Evolutionary conservation across 148 eudicot genomes (phyloP).

Genomic region (Camellia japonica): DNA sequence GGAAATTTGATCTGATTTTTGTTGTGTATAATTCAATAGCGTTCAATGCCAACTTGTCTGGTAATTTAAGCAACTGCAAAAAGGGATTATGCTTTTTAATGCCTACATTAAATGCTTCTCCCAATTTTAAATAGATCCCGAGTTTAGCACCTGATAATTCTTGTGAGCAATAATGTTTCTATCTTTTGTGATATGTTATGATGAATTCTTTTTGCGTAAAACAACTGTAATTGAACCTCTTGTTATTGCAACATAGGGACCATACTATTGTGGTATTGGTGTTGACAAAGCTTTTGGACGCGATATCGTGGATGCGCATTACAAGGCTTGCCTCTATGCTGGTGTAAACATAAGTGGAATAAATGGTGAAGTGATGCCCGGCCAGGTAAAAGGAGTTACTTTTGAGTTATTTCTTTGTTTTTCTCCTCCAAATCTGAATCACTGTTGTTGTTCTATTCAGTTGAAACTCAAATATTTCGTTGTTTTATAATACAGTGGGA

Average conservation of each 20-base stretch:
- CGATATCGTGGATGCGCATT: conserved; percentile 62
- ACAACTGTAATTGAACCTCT: background rate
- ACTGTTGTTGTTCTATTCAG: background rate
- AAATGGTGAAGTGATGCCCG: conserved; percentile 77
- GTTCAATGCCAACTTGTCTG: too few species aligned
- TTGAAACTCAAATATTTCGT: background rate
- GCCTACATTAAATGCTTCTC: background rate
- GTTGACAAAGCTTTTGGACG: conserved; percentile 57
- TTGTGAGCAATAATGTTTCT: too few species aligned
- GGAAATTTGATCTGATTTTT: too few species aligned
- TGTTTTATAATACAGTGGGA: conserved; percentile 42
- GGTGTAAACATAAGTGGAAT: conserved; percentile 64
- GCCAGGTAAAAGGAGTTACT: conserved; percentile 38
- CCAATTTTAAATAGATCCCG: background rate
- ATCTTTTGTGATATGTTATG: background rate
- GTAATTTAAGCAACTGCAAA: too few species aligned
- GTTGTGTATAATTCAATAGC: too few species aligned
- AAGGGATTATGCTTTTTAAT: background rate
- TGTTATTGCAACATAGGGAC: conserved; percentile 32
- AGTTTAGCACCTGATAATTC: too few species aligned
- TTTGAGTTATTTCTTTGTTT: background rate
- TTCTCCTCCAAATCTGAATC: background rate
- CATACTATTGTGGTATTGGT: conserved; percentile 53
- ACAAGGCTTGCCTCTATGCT: conserved; percentile 63
- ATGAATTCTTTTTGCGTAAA: background rate